Evolutionary conservation across 139 green algal species (phyloP).

Genomic region (Gonium pectorale): DNA sequence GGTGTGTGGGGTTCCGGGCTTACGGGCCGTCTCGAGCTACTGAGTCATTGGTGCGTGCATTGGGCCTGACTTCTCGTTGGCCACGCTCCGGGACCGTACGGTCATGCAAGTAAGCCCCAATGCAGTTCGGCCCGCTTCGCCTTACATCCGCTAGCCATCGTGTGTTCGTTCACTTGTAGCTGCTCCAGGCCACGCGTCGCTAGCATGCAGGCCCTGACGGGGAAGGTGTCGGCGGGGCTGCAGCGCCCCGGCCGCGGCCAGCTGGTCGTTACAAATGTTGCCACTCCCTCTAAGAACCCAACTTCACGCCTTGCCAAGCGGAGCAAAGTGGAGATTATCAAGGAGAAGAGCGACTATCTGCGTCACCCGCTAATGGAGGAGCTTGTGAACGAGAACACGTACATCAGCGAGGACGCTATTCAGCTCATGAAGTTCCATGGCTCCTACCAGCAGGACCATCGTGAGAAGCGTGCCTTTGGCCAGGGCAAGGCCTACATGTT

Average conservation of each 20-base stretch:
- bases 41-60: too few relatives aligned
- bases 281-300: conserved; percentile 70
- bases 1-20: too few relatives aligned
- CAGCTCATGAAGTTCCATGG: conserved; percentile 99
- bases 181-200: too few relatives aligned
- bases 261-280: conserved; percentile 60
- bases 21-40: too few relatives aligned
- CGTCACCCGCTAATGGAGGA: conserved; percentile 98
- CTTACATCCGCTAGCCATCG: too few relatives aligned
- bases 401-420: conserved; percentile 90
- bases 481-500: conserved; percentile 98
- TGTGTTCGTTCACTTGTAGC: too few relatives aligned
- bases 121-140: too few relatives aligned
- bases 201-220: conserved; percentile 15
- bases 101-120: too few relatives aligned
- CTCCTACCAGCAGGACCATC: conserved; percentile 97
- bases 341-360: conserved; percentile 97
- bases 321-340: conserved; percentile 96
- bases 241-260: conserved; percentile 13
- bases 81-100: too few relatives aligned
- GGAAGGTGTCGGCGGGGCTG: conserved; percentile 21
- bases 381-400: conserved; percentile 84
- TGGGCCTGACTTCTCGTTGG: too few relatives aligned
- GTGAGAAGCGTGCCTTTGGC: conserved; percentile 94
- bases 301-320: conserved; percentile 79